phyloP scores from a whole-genome alignment of 129 eudicot genomes.

The Pittosporum tobira region DNA sequence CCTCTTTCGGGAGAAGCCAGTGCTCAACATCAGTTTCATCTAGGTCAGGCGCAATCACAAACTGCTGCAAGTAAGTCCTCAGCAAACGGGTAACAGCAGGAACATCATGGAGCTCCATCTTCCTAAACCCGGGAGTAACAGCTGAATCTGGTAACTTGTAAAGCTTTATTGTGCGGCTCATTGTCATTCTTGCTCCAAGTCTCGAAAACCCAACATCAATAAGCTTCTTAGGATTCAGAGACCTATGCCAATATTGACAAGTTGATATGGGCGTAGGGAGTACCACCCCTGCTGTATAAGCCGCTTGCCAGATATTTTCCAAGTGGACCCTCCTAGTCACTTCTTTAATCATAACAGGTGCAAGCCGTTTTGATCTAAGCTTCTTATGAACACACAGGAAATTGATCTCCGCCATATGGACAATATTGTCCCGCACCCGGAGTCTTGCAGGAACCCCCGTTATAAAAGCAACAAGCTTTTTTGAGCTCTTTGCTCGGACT shows the following conservation, averaged over 20 bases:
- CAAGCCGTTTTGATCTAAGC: conserved; percentile 54
- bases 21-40: conserved; percentile 60
- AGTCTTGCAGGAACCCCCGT: conserved; percentile 54
- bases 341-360: conserved; percentile 65
- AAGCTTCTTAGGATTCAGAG: conserved; percentile 50
- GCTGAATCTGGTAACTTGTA: conserved; percentile 39
- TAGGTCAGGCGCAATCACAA: conserved; percentile 50
- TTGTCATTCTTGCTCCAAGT: conserved; percentile 55
- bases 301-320: conserved; percentile 66
- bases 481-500: conserved; percentile 47
- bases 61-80: conserved; percentile 39
- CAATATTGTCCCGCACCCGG: conserved; percentile 40
- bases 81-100: conserved; percentile 51
- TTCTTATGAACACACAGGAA: conserved; percentile 66
- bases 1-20: conserved; percentile 53
- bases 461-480: conserved; percentile 55
- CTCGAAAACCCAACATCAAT: conserved; percentile 62
- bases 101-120: conserved; percentile 58
- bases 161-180: conserved; percentile 58
- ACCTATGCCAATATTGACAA: conserved; percentile 64
- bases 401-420: conserved; percentile 56
- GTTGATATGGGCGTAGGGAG: conserved; percentile 54
- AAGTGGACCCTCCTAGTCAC: conserved; percentile 60
- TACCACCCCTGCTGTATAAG: conserved; percentile 65
- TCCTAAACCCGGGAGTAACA: conserved; percentile 45